Evolutionary conservation across 371 early-diverging fungal genomes (phyloP).

Genomic region (Fennellomyces sp.): DNA sequence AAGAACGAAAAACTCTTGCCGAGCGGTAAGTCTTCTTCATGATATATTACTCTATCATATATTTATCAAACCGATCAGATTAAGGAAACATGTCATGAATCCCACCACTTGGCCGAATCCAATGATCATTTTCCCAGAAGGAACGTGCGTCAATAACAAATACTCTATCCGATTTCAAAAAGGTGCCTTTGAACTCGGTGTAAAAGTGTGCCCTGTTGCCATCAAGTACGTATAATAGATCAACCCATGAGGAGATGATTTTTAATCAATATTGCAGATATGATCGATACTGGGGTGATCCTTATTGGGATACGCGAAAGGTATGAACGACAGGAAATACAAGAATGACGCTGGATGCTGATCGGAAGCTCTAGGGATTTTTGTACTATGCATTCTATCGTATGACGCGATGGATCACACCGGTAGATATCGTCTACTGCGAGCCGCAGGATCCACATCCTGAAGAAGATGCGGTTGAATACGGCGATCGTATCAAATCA

Average conservation of each 20-base stretch:
- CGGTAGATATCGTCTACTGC: conserved; percentile 36
- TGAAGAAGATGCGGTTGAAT: conserved; percentile 26
- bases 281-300: conserved; percentile 33
- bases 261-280: conserved; percentile 19
- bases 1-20: conserved; percentile 59
- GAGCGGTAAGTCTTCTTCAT: conserved; percentile 22
- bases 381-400: conserved; percentile 46
- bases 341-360: not conserved
- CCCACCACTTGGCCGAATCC: conserved; percentile 41
- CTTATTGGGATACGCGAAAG: conserved; percentile 52
- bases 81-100: conserved; percentile 38
- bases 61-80: conserved; percentile 12
- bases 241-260: not conserved
- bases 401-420: conserved; percentile 48
- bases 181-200: conserved; percentile 85
- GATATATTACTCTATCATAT: not conserved
- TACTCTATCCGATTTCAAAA: conserved; percentile 86
- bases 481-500: conserved; percentile 31
- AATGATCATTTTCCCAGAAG: conserved; percentile 89
- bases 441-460: conserved; percentile 16
- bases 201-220: conserved; percentile 48
- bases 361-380: conserved; percentile 22
- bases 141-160: conserved; percentile 88
- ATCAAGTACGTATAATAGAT: conserved; percentile 39
- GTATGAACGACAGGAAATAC: not conserved